These are phyloP conservation scores for Acanthamoeba culbertsoni DNA, from an alignment of 208 protist genomes.

Conservation along the genomic window DNA sequence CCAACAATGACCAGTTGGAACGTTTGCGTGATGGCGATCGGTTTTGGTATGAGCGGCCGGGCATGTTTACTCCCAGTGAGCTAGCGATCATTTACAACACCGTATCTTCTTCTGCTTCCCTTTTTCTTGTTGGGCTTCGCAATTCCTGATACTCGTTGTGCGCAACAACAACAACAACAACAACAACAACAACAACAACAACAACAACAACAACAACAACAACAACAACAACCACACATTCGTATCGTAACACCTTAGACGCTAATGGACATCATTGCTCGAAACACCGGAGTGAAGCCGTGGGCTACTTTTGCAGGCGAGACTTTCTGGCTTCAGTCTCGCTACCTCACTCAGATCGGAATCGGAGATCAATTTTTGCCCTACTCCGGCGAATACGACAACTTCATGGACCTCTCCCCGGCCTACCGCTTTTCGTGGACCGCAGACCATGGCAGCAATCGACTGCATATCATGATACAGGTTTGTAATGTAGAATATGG, in stretches of 20 bases:
- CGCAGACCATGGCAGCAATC: not conserved
- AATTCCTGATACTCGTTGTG: too few relatives aligned
- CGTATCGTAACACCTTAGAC: not conserved
- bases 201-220: too few relatives aligned
- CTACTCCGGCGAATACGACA: not conserved
- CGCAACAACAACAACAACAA: too few relatives aligned
- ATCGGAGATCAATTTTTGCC: not conserved
- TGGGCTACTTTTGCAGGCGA: not conserved
- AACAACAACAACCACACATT: too few relatives aligned
- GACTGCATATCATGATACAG: slow-evolving; percentile 3
- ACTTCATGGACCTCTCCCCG: not conserved
- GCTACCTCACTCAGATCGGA: not conserved
- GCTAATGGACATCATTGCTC: not conserved
- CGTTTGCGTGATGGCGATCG: slow-evolving; percentile 53
- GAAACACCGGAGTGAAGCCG: not conserved
- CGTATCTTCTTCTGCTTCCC: not conserved
- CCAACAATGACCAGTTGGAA: slow-evolving; percentile 55
- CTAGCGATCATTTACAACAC: slow-evolving; percentile 11
- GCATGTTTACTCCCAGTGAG: slow-evolving; percentile 33
- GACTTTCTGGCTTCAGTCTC: not conserved
- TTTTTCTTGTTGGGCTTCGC: too few relatives aligned
- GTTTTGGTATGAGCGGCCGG: slow-evolving; percentile 54
- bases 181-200: too few relatives aligned
- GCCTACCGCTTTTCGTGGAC: slow-evolving; percentile 50
- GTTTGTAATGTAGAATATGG: not conserved